phyloP scores from a whole-genome alignment of 2,329 filamentous ascomycete species.

The Claviceps lovelessii region DNA sequence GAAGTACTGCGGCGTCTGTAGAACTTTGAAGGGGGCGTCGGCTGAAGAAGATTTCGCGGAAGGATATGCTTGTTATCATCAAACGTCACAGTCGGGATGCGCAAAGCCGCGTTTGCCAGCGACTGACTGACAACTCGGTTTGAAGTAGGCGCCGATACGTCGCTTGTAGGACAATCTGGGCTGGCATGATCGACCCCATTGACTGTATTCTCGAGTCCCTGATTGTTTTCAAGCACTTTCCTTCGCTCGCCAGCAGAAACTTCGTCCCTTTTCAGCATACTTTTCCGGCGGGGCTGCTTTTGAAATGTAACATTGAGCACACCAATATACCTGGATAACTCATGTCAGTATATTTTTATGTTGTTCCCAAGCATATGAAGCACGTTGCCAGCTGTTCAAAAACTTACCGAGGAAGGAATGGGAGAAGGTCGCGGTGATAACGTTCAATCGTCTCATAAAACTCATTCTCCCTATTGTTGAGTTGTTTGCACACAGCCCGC shows the following conservation, averaged over 20 bases:
- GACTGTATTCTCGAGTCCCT: not conserved
- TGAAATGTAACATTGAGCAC: slow-evolving; percentile 93
- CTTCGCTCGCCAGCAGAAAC: slow-evolving; percentile 21
- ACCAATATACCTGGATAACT: slow-evolving; percentile 64
- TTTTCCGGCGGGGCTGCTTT: slow-evolving; percentile 58
- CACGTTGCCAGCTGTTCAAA: not conserved
- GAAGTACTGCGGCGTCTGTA: slow-evolving; percentile 21
- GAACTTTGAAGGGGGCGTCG: slow-evolving; percentile 28
- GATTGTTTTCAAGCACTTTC: slow-evolving; percentile 18
- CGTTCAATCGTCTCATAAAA: slow-evolving; percentile 96
- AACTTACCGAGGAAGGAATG: slow-evolving; percentile 71
- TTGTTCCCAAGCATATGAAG: too few relatives aligned
- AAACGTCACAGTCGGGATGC: slow-evolving; percentile 80
- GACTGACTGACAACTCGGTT: slow-evolving; percentile 54
- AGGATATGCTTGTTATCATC: slow-evolving; percentile 91
- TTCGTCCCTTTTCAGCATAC: slow-evolving; percentile 37
- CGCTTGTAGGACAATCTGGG: slow-evolving; percentile 7
- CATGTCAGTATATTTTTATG: slow-evolving; percentile 5
- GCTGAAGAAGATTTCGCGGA: slow-evolving; percentile 65
- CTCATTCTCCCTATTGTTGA: slow-evolving; percentile 96
- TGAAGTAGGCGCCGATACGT: slow-evolving; percentile 8
- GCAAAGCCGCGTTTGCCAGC: slow-evolving; percentile 46
- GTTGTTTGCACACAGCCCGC: slow-evolving; percentile 89
- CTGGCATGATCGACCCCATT: slow-evolving; percentile 2
- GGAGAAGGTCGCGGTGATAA: slow-evolving; percentile 75